phyloP scores from a whole-genome alignment of 768 basidiomycete genomes.

The Panaeolus cyanescens region DNA sequence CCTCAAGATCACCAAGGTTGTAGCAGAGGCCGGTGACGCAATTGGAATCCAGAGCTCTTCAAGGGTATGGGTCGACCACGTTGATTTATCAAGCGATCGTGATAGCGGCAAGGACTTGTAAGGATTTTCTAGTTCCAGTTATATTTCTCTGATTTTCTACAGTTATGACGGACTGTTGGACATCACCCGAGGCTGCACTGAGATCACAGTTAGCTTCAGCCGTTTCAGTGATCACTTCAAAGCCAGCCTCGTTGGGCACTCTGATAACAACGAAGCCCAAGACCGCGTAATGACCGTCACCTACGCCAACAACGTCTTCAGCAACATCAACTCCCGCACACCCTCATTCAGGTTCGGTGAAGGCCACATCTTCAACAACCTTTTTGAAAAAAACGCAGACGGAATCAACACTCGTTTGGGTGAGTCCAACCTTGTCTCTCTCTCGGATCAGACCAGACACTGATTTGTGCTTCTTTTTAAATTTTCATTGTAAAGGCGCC shows the following conservation, averaged over 20 bases:
- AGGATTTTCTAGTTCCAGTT: slow-evolving; percentile 5
- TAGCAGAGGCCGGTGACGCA: slow-evolving; percentile 45
- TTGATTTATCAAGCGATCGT: slow-evolving; percentile 44
- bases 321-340: slow-evolving; percentile 43
- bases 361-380: slow-evolving; percentile 48
- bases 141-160: background rate
- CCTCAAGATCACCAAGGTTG: slow-evolving; percentile 48
- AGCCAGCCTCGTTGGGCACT: slow-evolving; percentile 42
- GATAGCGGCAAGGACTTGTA: slow-evolving; percentile 46
- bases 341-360: slow-evolving; percentile 48
- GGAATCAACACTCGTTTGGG: slow-evolving; percentile 45
- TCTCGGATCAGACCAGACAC: no score
- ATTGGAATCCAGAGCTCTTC: slow-evolving; percentile 31
- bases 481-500: slow-evolving; percentile 28
- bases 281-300: slow-evolving; percentile 40
- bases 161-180: slow-evolving; percentile 49
- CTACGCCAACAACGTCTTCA: slow-evolving; percentile 43
- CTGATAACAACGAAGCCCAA: slow-evolving; percentile 38
- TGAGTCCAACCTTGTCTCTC: slow-evolving; percentile 9
- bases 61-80: slow-evolving; percentile 47
- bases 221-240: slow-evolving; percentile 49
- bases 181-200: slow-evolving; percentile 45
- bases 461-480: background rate
- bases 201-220: slow-evolving; percentile 41
- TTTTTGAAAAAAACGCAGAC: slow-evolving; percentile 42